Percentiles rank a stretch among this genome's conserved stretches.
These are phyloP conservation scores for Sisymbrium altissimum DNA, from an alignment of 345 rosid species.

Conservation along the genomic window DNA sequence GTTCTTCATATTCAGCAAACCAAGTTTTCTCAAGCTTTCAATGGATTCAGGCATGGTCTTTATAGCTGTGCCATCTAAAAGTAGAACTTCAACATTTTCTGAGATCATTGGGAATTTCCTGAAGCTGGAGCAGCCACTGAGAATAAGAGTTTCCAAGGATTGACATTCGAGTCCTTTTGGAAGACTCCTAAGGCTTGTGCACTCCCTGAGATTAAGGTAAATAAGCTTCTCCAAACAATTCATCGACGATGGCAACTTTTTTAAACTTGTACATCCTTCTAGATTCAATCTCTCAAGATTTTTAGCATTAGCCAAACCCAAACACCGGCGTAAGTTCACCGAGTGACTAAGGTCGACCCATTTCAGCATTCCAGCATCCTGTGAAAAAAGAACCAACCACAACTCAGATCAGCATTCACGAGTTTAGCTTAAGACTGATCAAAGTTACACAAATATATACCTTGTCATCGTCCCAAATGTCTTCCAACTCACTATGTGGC, in stretches of 20 bases:
- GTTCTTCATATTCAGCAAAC: conserved; percentile 12
- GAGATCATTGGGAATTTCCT: conserved; percentile 28
- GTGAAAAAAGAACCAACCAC: neutral
- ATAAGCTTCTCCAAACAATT: conserved; percentile 28
- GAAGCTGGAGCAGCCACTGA: conserved; percentile 31
- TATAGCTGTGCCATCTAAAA: conserved; percentile 32
- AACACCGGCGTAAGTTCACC: neutral
- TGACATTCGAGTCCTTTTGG: neutral
- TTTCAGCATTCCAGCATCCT: conserved; percentile 35
- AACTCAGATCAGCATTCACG: neutral
- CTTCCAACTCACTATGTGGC: conserved; percentile 19
- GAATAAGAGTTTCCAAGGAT: conserved; percentile 29
- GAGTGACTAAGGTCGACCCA: conserved; percentile 29
- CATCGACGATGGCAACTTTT: conserved; percentile 22
- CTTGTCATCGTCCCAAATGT: conserved; percentile 31
- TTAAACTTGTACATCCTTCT: conserved; percentile 29
- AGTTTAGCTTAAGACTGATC: neutral
- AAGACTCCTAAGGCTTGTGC: conserved; percentile 26
- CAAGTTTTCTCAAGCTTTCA: conserved; percentile 14
- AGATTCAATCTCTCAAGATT: conserved; percentile 32
- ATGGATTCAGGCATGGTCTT: conserved; percentile 29
- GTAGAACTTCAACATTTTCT: conserved; percentile 20
- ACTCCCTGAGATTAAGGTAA: conserved; percentile 23
- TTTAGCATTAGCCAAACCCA: conserved; percentile 28
- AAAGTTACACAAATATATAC: conserved; percentile 14